Percentiles rank a stretch among this genome's conserved stretches.
These are phyloP conservation scores for Chytriomyces sp. DNA, from an alignment of 192 early-diverging fungal genomes.

Conservation along the genomic window DNA sequence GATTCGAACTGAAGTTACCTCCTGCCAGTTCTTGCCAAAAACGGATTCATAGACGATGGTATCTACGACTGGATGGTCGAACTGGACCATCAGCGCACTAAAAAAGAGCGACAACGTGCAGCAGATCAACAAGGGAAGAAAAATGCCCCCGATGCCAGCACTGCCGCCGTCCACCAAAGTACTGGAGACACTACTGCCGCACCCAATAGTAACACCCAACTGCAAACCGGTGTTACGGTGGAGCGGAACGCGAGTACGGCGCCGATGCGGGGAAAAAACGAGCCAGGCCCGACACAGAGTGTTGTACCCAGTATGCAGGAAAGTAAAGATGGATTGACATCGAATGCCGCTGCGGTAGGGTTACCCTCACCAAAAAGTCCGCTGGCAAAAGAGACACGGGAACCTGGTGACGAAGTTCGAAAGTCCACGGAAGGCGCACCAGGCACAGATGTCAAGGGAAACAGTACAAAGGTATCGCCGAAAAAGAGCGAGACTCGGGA, in stretches of 20 bases:
- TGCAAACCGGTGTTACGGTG: too few relatives aligned
- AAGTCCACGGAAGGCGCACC: not conserved
- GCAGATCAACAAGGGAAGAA: constrained; percentile 27
- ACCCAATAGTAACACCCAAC: not conserved
- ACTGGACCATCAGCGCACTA: constrained; percentile 53
- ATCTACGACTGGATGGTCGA: constrained; percentile 92
- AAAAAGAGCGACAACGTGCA: constrained; percentile 48
- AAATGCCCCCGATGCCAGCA: not conserved
- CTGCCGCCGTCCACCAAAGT: constrained; percentile 12
- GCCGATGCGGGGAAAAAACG: not conserved
- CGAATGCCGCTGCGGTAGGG: too few relatives aligned
- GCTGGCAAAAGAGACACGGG: not conserved
- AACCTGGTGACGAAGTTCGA: not conserved
- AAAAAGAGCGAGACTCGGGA: not conserved
- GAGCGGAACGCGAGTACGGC: not conserved
- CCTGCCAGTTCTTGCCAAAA: constrained; percentile 49
- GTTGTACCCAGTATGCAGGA: not conserved
- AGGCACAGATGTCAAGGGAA: not conserved
- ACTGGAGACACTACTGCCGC: constrained; percentile 1
- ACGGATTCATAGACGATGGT: constrained; percentile 82
- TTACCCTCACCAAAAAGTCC: not conserved
- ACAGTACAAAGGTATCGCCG: not conserved
- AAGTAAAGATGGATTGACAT: not conserved
- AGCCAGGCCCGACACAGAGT: not conserved
- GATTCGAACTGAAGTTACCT: too few relatives aligned